Conservation (phyloP, 768 basidiomycete genomes). For the Phlebiopsis flavidoalba region DNA sequence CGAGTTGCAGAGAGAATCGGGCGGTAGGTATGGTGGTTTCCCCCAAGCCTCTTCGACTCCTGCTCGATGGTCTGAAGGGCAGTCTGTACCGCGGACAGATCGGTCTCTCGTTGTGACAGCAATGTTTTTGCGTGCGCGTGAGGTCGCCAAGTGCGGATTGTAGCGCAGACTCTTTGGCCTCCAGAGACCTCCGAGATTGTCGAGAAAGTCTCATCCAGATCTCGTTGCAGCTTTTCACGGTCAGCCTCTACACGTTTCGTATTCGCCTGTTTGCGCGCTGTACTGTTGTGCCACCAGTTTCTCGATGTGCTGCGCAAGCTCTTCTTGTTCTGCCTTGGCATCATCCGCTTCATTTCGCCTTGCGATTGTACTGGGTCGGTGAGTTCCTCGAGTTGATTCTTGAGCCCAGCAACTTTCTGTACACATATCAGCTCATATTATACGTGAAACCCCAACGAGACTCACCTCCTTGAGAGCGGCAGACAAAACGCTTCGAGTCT, state of each 20-base stretch:
- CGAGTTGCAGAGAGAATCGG: slow-evolving; percentile 82
- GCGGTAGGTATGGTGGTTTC: slow-evolving; percentile 72
- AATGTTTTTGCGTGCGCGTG: slow-evolving; percentile 56
- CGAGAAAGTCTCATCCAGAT: slow-evolving; percentile 59
- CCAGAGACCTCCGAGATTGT: slow-evolving; percentile 56
- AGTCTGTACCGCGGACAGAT: slow-evolving; percentile 67
- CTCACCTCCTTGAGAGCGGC: slow-evolving; percentile 78
- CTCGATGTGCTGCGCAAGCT: slow-evolving; percentile 69
- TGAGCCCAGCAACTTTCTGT: slow-evolving; percentile 66
- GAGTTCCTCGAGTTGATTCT: slow-evolving; percentile 61
- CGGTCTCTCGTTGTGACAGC: slow-evolving; percentile 67
- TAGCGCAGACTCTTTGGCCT: slow-evolving; percentile 66
- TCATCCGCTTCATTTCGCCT: slow-evolving; percentile 58
- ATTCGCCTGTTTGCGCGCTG: slow-evolving; percentile 52
- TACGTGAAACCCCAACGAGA: neutral
- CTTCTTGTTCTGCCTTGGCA: slow-evolving; percentile 69
- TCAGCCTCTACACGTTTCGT: slow-evolving; percentile 51
- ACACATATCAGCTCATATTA: neutral
- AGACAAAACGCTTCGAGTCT: slow-evolving; percentile 59
- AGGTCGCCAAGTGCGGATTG: slow-evolving; percentile 61
- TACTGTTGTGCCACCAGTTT: slow-evolving; percentile 61
- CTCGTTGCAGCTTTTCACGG: slow-evolving; percentile 51
- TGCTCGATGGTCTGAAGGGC: slow-evolving; percentile 68
- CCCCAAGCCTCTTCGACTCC: slow-evolving; percentile 76
- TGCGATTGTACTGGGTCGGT: slow-evolving; percentile 61